phyloP scores from a whole-genome alignment of 164 flowering plant genomes.

The Vitis vinifera region DNA sequence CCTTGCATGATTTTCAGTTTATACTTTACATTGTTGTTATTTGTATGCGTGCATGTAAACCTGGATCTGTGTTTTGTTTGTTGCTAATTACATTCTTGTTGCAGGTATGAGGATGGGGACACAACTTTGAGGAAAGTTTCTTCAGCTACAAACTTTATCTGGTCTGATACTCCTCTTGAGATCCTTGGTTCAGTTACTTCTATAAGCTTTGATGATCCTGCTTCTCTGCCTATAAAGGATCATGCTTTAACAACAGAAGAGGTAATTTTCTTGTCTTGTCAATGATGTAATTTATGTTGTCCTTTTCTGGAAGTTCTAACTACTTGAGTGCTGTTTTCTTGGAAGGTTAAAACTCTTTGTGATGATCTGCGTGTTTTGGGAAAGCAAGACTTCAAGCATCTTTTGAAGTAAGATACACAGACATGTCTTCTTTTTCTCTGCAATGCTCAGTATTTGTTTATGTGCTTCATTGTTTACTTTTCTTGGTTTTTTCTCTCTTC shows the following conservation, averaged over 20 bases:
- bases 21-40: neutral
- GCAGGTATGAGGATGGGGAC: constrained; percentile 81
- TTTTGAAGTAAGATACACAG: constrained; percentile 68
- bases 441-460: neutral
- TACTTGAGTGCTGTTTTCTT: constrained; percentile 3
- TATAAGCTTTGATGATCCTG: constrained; percentile 72
- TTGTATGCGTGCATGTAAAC: neutral
- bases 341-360: constrained; percentile 75
- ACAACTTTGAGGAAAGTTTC: constrained; percentile 63
- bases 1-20: neutral
- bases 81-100: constrained; percentile 13
- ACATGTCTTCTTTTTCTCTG: neutral
- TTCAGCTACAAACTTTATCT: constrained; percentile 76
- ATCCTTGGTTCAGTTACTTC: constrained; percentile 84
- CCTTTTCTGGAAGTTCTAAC: neutral
- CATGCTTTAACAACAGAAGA: constrained; percentile 81
- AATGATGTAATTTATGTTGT: neutral
- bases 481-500: too few relatives aligned
- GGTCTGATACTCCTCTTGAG: constrained; percentile 80
- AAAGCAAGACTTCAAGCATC: constrained; percentile 91
- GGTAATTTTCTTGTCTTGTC: constrained; percentile 37
- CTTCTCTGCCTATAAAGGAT: constrained; percentile 58
- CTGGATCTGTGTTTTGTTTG: neutral
- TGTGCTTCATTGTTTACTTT: neutral
- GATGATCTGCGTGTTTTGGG: constrained; percentile 88